These are phyloP conservation scores for Smallanthus sonchifolius DNA, from an alignment of 129 eudicot genomes.

Conservation along the genomic window DNA sequence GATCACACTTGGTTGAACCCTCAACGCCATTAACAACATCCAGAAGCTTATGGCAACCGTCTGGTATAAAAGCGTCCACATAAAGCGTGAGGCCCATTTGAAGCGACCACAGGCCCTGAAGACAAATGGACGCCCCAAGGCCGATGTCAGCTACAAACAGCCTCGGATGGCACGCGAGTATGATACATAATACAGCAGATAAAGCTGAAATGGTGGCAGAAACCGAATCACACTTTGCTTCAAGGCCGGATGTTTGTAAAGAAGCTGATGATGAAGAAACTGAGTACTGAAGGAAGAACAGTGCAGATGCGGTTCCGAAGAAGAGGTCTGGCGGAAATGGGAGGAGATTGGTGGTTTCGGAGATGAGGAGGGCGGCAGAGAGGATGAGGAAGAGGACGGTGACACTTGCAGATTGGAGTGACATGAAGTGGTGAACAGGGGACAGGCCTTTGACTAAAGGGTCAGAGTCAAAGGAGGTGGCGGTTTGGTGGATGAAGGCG, in stretches of 20 bases:
- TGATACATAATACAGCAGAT: constrained; percentile 48
- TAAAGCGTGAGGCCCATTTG: constrained; percentile 77
- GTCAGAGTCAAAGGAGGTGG: constrained; percentile 55
- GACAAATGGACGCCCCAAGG: constrained; percentile 53
- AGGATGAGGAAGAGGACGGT: constrained; percentile 57
- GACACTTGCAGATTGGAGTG: constrained; percentile 75
- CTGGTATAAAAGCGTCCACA: constrained; percentile 81
- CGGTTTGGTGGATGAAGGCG: constrained; percentile 53
- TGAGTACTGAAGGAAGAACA: constrained; percentile 59
- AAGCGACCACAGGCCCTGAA: constrained; percentile 80
- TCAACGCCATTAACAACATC: constrained; percentile 80
- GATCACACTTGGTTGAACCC: constrained; percentile 85
- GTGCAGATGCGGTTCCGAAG: constrained; percentile 60
- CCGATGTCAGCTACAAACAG: constrained; percentile 65
- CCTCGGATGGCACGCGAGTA: constrained; percentile 59
- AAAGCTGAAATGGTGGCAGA: constrained; percentile 58
- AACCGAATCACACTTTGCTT: constrained; percentile 63
- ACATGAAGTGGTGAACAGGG: constrained; percentile 70
- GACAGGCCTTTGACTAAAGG: constrained; percentile 75
- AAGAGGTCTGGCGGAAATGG: constrained; percentile 70
- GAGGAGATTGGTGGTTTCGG: constrained; percentile 52
- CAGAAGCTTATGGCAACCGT: constrained; percentile 83
- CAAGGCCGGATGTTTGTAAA: constrained; percentile 59
- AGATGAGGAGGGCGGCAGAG: constrained; percentile 49
- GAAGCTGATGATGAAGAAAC: constrained; percentile 55